Evolutionary conservation across 768 basidiomycete genomes (phyloP).

Genomic region (Polyporus arcularius): DNA sequence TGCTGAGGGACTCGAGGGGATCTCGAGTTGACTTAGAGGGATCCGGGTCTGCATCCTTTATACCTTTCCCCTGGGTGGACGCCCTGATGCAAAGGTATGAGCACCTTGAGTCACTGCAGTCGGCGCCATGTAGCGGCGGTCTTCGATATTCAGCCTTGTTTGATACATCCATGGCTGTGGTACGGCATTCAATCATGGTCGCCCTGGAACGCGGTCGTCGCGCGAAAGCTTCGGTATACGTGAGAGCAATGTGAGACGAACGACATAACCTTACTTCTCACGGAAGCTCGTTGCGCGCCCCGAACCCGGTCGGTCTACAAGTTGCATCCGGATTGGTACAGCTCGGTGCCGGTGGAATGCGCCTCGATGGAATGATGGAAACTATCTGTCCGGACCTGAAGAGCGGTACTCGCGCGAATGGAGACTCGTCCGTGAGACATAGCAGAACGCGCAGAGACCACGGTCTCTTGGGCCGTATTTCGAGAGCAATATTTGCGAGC

Average conservation of each 20-base stretch:
- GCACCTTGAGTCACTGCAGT: background rate
- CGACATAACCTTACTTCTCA: constrained; percentile 1
- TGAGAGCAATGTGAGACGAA: background rate
- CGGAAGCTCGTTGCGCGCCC: constrained; percentile 3
- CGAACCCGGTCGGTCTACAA: constrained; percentile 3
- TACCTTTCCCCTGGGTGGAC: background rate
- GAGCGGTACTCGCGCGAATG: constrained; percentile 12
- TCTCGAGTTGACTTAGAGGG: constrained; percentile 2
- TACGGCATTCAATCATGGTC: background rate
- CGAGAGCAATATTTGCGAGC: too few relatives aligned
- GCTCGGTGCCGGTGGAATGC: constrained; percentile 12
- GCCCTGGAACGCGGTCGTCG: constrained; percentile 14
- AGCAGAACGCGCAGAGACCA: background rate
- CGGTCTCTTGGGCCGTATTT: too few relatives aligned
- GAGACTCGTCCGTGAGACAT: constrained; percentile 5
- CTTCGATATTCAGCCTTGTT: background rate
- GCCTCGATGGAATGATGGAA: constrained; percentile 8
- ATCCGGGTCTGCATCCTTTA: constrained; percentile 5
- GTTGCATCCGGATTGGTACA: constrained; percentile 3
- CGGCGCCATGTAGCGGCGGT: background rate
- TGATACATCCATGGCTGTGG: background rate
- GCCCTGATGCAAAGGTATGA: background rate
- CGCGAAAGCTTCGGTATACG: constrained; percentile 2
- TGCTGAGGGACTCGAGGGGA: constrained; percentile 4
- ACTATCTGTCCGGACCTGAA: constrained; percentile 1